Conservation (phyloP, 2,329 filamentous ascomycete species). For the Paraphoma chrysanthemicola region DNA sequence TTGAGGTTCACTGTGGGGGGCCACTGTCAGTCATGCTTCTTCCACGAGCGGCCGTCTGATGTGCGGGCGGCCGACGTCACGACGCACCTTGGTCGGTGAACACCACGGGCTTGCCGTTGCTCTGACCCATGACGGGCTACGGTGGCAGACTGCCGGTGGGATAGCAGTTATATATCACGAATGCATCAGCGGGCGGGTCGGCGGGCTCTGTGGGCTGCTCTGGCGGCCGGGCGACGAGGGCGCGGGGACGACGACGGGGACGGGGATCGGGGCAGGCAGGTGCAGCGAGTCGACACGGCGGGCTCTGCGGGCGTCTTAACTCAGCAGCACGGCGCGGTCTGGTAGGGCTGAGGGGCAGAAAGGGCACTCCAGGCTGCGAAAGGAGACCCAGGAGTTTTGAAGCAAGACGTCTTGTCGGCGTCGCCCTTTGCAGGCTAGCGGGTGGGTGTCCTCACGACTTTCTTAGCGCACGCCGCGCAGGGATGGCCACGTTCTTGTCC, state of each 20-base stretch:
- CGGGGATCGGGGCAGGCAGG: slow-evolving; percentile 12
- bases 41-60: slow-evolving; percentile 1
- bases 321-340: slow-evolving; percentile 1
- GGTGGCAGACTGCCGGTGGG: slow-evolving; percentile 31
- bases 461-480: not conserved
- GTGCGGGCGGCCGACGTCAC: not conserved
- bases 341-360: slow-evolving; percentile 1
- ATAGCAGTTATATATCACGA: slow-evolving; percentile 18
- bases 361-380: slow-evolving; percentile 18
- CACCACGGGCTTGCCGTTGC: slow-evolving; percentile 90
- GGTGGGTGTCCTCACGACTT: slow-evolving; percentile 2
- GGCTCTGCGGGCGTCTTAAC: slow-evolving; percentile 6
- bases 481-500: not conserved
- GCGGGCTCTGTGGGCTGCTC: slow-evolving; percentile 10
- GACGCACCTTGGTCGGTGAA: slow-evolving; percentile 87
- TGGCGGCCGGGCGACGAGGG: slow-evolving; percentile 4
- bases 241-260: not conserved
- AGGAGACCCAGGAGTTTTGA: slow-evolving; percentile 35
- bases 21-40: slow-evolving; percentile 12
- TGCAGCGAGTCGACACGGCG: not conserved
- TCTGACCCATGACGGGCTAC: slow-evolving; percentile 79
- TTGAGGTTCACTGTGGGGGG: slow-evolving; percentile 82
- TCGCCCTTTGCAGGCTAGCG: slow-evolving; percentile 15
- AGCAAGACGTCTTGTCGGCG: slow-evolving; percentile 31
- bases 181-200: slow-evolving; percentile 30